Base-by-base conservation (phyloP, 345 rosid species). In the Murraya koenigii region DNA sequence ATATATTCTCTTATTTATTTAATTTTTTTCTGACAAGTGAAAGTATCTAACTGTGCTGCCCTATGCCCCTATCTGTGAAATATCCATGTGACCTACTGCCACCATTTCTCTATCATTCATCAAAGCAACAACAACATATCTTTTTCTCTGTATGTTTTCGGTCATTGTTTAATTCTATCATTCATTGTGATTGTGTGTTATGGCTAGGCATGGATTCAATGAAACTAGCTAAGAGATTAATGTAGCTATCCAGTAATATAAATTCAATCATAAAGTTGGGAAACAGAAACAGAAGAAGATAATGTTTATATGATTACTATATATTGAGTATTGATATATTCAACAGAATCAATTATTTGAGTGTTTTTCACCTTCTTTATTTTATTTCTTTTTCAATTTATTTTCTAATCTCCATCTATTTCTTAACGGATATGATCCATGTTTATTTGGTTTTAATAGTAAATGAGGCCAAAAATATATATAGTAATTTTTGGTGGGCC, bases 71-170 rank as follows among this genome's bases (percentile, higher is more conserved):
- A 66, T 78, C 82, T 82, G 85, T 78, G 75, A 76, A 56, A 72
- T 82, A 76, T 87, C 89, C 95, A 89, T 87, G 95, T 88, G 95
- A 88, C 84, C 80, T 85, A 35, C 91, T 89, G 93, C 80, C 87
- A 82, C 81, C 83, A 68, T 58, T 81, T 82, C 78, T 65, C 76
- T 41, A 32, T 77, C 80, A 49, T 77, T 69, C 80, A 77, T 36
- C 86, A 69, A 14, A 61, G 5, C 58, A 75, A 19, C 74, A 72
- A 19, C 66, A 49, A 56, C 41, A 56, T 63, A 72, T 67, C 54
- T 82, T 72, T 20, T 36, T 66, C 8, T 70, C 70, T 14, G 20
- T 8, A 6, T 32, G 41, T 20, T 30, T 30, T 33, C 35, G 17
- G 36, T 63, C 55, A 23, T 73, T 47, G 38, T 74, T 47, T 44